A percentile compares a stretch with the other conserved stretches of the same genome.
phyloP scores from a whole-genome alignment of 176 grass and related monocot species.

The Bonia amplexicaulis region DNA sequence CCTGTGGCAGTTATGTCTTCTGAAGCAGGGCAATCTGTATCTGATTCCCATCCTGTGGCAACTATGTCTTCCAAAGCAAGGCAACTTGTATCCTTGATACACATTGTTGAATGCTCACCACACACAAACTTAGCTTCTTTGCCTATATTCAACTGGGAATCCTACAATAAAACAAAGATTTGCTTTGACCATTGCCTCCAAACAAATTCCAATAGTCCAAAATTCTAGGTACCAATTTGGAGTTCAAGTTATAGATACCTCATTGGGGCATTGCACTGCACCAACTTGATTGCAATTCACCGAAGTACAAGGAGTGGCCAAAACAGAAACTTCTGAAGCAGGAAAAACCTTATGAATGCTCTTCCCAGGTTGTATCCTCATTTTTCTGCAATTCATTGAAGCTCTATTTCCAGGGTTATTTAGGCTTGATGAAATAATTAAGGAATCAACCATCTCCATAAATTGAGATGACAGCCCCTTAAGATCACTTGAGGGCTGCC shows the following conservation, averaged over 20 bases:
- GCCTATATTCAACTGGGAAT: not conserved
- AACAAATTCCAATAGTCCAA: not conserved
- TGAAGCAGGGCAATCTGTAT: not conserved
- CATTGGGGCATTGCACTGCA: not conserved
- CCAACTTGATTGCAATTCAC: not conserved
- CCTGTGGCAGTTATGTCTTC: not conserved
- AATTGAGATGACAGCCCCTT: not conserved
- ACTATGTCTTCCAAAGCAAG: not conserved
- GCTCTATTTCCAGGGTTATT: not conserved
- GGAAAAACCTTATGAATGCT: not conserved
- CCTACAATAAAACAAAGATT: not conserved
- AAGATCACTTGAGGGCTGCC: not conserved
- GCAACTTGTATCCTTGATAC: not conserved
- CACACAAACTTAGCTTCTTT: not conserved
- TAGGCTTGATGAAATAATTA: too few species aligned
- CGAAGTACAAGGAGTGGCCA: not conserved
- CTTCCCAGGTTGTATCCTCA: not conserved
- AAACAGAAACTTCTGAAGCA: not conserved
- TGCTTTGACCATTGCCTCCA: not conserved
- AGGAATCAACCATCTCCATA: too few species aligned
- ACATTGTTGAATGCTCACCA: not conserved
- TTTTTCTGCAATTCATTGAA: not conserved
- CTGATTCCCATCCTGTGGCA: not conserved
- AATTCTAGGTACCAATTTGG: not conserved
- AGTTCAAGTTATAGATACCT: not conserved